Percentiles rank a stretch among this genome's conserved stretches.
Evolutionary conservation across 306 rosid species (phyloP).

Genomic region (Casuarina equisetifolia): DNA sequence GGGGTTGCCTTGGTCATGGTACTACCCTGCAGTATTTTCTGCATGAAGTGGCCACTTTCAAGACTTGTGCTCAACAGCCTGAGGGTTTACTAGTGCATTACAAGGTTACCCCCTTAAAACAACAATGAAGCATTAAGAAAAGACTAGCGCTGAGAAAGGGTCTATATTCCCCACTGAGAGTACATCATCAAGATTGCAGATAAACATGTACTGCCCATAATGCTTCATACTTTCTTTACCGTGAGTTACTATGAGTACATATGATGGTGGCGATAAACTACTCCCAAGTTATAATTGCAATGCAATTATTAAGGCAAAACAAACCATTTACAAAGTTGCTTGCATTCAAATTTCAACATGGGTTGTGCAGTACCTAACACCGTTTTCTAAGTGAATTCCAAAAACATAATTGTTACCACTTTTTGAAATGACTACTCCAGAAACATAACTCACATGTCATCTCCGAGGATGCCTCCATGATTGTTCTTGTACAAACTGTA

Average conservation of each 20-base stretch:
- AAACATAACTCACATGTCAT: constrained; percentile 70
- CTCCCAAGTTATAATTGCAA: not conserved
- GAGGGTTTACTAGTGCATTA: not conserved
- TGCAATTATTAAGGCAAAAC: not conserved
- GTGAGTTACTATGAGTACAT: not conserved
- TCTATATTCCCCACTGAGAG: not conserved
- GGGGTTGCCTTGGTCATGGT: not conserved
- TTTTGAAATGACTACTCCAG: not conserved
- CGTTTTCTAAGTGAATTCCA: not conserved
- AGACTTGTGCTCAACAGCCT: not conserved
- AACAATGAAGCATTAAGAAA: not conserved
- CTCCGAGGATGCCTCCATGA: constrained; percentile 96
- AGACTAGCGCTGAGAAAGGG: not conserved
- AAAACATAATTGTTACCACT: not conserved
- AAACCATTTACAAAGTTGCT: not conserved
- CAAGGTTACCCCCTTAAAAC: not conserved
- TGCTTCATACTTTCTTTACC: no score
- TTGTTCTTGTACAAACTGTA: constrained; percentile 73
- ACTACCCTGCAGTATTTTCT: not conserved
- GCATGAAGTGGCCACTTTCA: not conserved
- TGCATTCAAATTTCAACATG: not conserved
- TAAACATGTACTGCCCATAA: not conserved
- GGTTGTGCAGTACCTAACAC: not conserved
- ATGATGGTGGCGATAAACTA: not conserved
- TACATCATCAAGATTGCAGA: not conserved